Base-by-base conservation (phyloP, 306 rosid species). In the Vigna hirtella region DNA sequence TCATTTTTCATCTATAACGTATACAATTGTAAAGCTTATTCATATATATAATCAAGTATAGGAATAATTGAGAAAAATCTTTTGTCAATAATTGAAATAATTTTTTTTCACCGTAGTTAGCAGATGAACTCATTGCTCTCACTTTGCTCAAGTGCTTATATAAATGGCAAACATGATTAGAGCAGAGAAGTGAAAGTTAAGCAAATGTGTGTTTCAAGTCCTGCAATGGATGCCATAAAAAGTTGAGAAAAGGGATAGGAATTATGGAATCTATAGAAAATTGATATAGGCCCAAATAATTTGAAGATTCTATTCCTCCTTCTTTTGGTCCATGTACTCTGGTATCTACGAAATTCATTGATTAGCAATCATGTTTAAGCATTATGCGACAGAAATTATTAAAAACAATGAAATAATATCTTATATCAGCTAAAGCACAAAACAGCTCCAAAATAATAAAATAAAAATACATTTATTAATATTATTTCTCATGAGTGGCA, bases 231-330 rank as follows among this genome's bases (percentile, higher is more conserved):
- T 78, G 61, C 72, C 77, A 71, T 17, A 43, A 70, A 77, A 77
- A 70, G 77, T 62, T 49, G 57, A 52, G 51, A 7, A 52, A 78
- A 70, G 51, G 38, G 66, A 32, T 45, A 55, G 50, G 65, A 83
- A 80, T 78, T 83, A 73, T 83, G 69, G 85, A 80, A 77, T 77
- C 76, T 77, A 64, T 26, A 38, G 51, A 51, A 42, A 81, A 83
- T 81, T 67, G 63, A 72, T 28, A 16, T 49, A 30, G 68, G 56
- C 82, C 80, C 77, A 55, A 67, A 86, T 62, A 76, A 79, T 68
- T 74, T 72, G 81, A 62, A 83, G 81, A 81, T 86, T 80, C 83
- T 74, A 77, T 66, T 65, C 75, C 80, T 61, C 6, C 15, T 73
- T 58, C 55, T 66, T 83, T 68, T 20, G 34, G 65, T 70, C 63